phyloP scores from a whole-genome alignment of 1,139 yeast species.

The Blastobotrys raffinosifermentans region DNA sequence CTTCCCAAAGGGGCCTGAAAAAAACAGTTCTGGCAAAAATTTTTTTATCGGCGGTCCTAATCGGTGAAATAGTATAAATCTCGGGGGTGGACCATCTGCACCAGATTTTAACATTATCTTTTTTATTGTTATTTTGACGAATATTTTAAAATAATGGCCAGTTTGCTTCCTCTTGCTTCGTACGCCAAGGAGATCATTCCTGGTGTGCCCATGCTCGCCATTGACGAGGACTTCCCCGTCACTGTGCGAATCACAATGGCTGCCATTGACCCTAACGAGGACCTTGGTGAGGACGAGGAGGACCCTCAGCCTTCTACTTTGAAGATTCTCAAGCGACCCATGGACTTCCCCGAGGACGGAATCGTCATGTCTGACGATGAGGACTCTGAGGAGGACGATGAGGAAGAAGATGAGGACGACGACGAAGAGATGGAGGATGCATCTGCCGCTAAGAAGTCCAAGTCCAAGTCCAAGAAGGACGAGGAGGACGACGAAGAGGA shows the following conservation, averaged over 20 bases:
- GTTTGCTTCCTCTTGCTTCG: constrained; percentile 74
- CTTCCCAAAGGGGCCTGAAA: too few species aligned
- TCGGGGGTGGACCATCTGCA: too few species aligned
- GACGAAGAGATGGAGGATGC: constrained; percentile 31
- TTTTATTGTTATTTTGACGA: not conserved
- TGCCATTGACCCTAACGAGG: constrained; percentile 83
- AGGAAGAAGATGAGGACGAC: constrained; percentile 42
- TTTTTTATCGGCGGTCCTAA: too few species aligned
- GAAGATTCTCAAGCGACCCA: constrained; percentile 73
- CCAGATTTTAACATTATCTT: too few species aligned
- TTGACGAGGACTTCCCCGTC: constrained; percentile 78
- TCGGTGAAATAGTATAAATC: too few species aligned
- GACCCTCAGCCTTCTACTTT: constrained; percentile 93
- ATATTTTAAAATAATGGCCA: not conserved
- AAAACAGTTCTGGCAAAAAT: too few species aligned
- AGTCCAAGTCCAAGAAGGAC: constrained; percentile 20
- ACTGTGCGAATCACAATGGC: constrained; percentile 92
- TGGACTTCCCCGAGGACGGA: constrained; percentile 46
- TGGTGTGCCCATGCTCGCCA: constrained; percentile 79
- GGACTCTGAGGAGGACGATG: constrained; percentile 49
- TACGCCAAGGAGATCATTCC: constrained; percentile 82
- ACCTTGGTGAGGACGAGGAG: constrained; percentile 56
- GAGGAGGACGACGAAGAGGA: constrained; percentile 17
- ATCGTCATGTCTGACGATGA: constrained; percentile 46
- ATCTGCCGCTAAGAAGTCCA: constrained; percentile 10